phyloP scores from a whole-genome alignment of 1,284 basidiomycete species.

The Prillingera fragicola region DNA sequence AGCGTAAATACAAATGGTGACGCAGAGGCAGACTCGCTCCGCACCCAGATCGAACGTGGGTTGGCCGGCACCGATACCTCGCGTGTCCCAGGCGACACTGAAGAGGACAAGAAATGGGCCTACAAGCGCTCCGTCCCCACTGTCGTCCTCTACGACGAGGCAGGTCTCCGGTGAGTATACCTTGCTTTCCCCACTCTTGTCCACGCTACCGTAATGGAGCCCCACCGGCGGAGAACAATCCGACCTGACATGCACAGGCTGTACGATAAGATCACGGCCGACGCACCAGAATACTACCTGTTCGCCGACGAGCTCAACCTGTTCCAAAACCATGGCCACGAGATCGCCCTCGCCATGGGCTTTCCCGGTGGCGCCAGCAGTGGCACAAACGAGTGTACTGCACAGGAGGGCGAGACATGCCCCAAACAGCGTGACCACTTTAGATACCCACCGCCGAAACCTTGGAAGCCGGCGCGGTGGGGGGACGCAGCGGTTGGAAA shows the following conservation, averaged over 20 bases:
- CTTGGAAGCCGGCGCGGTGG: conserved; percentile 47
- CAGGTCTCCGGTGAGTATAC: conserved; percentile 59
- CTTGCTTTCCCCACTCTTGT: neutral
- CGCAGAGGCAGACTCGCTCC: conserved; percentile 16
- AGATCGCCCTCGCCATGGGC: conserved; percentile 54
- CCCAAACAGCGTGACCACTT: conserved; percentile 1
- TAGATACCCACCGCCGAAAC: conserved; percentile 17
- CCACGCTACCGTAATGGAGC: neutral
- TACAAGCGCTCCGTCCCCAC: conserved; percentile 68
- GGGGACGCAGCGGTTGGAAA: conserved; percentile 61
- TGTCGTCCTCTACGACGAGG: conserved; percentile 79
- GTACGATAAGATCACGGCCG: conserved; percentile 64
- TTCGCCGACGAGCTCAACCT: conserved; percentile 58
- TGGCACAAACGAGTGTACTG: neutral
- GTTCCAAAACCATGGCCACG: conserved; percentile 49
- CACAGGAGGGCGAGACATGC: too few species aligned
- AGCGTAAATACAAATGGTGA: conserved; percentile 2
- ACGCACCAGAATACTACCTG: conserved; percentile 80
- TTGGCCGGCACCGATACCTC: conserved; percentile 25
- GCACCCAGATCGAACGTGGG: conserved; percentile 34
- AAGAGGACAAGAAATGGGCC: conserved; percentile 39
- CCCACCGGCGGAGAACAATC: too few species aligned
- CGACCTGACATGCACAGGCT: conserved; percentile 26
- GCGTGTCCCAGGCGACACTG: conserved; percentile 31
- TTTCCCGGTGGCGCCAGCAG: conserved; percentile 23